phyloP scores from a whole-genome alignment of 345 rosid species.

The Lumnitzera racemosa region DNA sequence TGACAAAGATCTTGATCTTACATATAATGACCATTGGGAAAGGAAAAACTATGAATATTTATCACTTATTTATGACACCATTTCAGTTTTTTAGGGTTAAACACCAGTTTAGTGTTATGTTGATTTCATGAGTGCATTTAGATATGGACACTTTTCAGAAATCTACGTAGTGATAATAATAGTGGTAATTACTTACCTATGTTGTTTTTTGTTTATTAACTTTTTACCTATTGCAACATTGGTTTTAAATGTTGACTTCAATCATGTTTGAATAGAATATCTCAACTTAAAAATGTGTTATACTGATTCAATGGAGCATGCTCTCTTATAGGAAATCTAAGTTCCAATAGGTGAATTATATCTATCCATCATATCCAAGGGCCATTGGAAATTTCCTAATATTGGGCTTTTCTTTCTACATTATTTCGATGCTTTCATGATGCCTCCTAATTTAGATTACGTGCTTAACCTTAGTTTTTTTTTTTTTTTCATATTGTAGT shows the following conservation, averaged over 20 bases:
- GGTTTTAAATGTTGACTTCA: no score
- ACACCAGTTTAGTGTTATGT: conserved; percentile 88
- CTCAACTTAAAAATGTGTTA: no score
- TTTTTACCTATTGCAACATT: no score
- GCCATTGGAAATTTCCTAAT: conserved; percentile 89
- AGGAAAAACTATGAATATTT: conserved; percentile 83
- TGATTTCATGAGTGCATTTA: conserved; percentile 91
- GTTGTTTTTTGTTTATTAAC: background rate
- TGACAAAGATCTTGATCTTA: conserved; percentile 61
- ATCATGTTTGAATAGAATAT: no score
- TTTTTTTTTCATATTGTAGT: conserved; percentile 42
- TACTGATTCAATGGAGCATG: background rate
- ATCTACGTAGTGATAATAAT: conserved; percentile 82
- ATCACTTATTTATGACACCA: conserved; percentile 84
- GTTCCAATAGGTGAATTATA: conserved; percentile 96
- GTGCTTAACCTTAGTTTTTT: background rate
- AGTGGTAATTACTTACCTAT: conserved; percentile 43
- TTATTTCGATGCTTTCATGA: background rate
- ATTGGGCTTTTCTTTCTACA: conserved; percentile 62
- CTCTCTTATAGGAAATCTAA: conserved; percentile 69
- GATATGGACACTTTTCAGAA: conserved; percentile 67
- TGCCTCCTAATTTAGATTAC: conserved; percentile 1
- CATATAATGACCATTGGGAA: conserved; percentile 99
- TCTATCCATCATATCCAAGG: conserved; percentile 89
- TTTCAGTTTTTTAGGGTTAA: conserved; percentile 80